Base-by-base conservation (phyloP, 257 asterid species). In the Rhazya stricta region DNA sequence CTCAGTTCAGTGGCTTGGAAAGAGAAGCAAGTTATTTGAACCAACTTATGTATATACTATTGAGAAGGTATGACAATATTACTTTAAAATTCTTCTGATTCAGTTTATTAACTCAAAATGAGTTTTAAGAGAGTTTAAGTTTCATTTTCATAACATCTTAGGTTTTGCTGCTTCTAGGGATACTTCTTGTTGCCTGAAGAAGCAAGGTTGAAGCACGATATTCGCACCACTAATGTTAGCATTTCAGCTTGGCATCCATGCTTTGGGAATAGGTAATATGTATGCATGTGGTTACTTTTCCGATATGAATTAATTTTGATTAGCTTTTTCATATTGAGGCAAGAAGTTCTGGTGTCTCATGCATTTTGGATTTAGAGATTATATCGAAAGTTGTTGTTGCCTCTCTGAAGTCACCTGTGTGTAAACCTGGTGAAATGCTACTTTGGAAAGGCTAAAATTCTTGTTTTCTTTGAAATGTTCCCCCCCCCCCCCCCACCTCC, bases 1-100 rank as follows among this genome's bases (percentile, higher is more conserved):
- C 74, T 76, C 97, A 92, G 99, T 92, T 84, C 96, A 85, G 85
- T 94, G 96, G 96, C 94, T 95, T 76, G 99, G 94, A 84, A 87
- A 82, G 80, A 92, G 96, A 81, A 91, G 97, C 89, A 89, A 92
- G 53, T 88, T 92, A 67, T 89, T 86, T 70, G 99, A 95, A 83
- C 98, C 99, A 56, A 89, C 92, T 74, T 95, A 89, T 79, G 77
- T 89, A 73, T 95, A 90, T 85, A 91, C 97, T 77, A 82, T 85
- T 88, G 98, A 91, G 78, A 95, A 95, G 99, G 98, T 90, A 78
- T 75, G 75, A 73, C 54, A 46, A 57, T 18, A 19, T 79, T 73
- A 65, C 39, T 72, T 50, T 74, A 74, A 56, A 41, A 39, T 69
- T 61, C 41, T 73, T 41, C 79, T 74, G 66, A 54, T 32, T 42